Percentiles rank a stretch among this genome's conserved stretches.
Evolutionary conservation across 805 yeast species (phyloP).

Genomic region (Starmera quercuum): DNA sequence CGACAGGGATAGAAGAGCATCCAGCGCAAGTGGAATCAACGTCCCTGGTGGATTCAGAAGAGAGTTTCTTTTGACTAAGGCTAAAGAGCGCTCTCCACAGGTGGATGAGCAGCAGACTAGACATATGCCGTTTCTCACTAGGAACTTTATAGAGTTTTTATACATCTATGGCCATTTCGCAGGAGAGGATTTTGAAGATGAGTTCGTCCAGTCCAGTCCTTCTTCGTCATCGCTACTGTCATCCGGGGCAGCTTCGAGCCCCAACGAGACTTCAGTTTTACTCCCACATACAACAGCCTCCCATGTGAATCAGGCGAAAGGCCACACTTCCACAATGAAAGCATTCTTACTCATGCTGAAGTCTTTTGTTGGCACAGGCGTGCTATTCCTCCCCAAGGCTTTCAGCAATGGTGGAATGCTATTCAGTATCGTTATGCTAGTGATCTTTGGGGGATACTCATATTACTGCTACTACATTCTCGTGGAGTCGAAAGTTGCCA

Average conservation of each 20-base stretch:
- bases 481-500: slow-evolving; percentile 47
- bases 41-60: slow-evolving; percentile 83
- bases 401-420: slow-evolving; percentile 66
- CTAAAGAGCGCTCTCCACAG: slow-evolving; percentile 13
- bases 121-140: slow-evolving; percentile 46
- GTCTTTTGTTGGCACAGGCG: slow-evolving; percentile 75
- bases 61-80: slow-evolving; percentile 45
- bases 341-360: slow-evolving; percentile 66
- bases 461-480: slow-evolving; percentile 73
- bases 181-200: slow-evolving; percentile 77
- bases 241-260: slow-evolving; percentile 4
- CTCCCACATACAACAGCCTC: slow-evolving; percentile 8
- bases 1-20: slow-evolving; percentile 41
- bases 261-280: slow-evolving; percentile 21
- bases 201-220: slow-evolving; percentile 28
- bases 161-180: slow-evolving; percentile 83
- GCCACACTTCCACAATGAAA: slow-evolving; percentile 67
- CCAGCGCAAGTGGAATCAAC: slow-evolving; percentile 59
- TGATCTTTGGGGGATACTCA: slow-evolving; percentile 61
- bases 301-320: slow-evolving; percentile 27
- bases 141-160: slow-evolving; percentile 69
- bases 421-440: slow-evolving; percentile 45
- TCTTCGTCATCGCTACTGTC: slow-evolving; percentile 8
- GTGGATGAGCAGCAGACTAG: slow-evolving; percentile 22
- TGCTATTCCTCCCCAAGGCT: slow-evolving; percentile 61